Conservation (phyloP, 441 rosid genomes). For the Raphanus hybrid region DNA sequence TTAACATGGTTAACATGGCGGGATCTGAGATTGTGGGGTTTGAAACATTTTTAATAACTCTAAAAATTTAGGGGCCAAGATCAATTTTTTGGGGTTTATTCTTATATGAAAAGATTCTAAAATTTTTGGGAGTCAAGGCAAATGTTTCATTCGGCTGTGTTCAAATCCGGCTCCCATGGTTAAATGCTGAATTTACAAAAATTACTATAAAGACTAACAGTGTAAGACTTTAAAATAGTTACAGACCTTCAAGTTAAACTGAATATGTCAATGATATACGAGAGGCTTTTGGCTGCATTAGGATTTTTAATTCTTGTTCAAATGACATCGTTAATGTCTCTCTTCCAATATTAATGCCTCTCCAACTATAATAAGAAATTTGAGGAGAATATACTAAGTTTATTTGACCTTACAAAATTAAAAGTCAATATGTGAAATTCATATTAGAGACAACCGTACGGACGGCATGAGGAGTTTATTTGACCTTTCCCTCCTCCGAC, state of each 20-base stretch:
- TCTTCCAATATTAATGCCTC: constrained; percentile 1
- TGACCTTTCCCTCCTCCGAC: background rate
- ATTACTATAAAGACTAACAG: background rate
- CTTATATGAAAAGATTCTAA: no score
- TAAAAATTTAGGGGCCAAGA: no score
- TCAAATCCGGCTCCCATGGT: no score
- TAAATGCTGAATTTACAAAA: background rate
- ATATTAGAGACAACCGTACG: constrained; percentile 2
- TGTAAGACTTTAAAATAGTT: background rate
- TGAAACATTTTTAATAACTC: no score
- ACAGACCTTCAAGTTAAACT: background rate
- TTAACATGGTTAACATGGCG: background rate
- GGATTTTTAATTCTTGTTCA: background rate
- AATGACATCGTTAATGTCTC: background rate
- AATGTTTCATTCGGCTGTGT: no score
- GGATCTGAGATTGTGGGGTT: no score
- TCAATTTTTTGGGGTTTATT: no score
- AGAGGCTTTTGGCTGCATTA: background rate
- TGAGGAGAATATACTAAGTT: background rate
- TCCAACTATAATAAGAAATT: background rate
- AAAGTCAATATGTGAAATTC: background rate
- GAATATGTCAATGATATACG: background rate
- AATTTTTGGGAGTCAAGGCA: no score
- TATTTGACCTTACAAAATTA: background rate
- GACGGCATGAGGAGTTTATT: constrained; percentile 5